Conservation (phyloP, 1,284 basidiomycete genomes). For the Neonothopanus nambi region DNA sequence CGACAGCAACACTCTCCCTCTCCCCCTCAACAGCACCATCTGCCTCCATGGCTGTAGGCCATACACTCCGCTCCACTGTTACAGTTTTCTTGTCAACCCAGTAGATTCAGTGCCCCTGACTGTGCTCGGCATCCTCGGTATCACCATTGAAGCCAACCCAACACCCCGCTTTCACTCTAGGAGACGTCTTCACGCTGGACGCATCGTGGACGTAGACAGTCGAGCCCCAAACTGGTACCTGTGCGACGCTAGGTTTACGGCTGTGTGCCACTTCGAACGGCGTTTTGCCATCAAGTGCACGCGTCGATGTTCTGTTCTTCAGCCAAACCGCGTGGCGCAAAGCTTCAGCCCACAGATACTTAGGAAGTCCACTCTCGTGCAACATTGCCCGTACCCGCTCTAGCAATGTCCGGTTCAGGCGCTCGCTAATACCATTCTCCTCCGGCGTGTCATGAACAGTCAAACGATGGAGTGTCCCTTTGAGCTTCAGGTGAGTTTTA, state of each 20-base stretch:
- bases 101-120: background rate
- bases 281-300: conserved; percentile 19
- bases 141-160: conserved; percentile 33
- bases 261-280: conserved; percentile 22
- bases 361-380: too few relatives aligned
- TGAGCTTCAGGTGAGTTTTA: too few relatives aligned
- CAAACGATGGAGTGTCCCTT: too few relatives aligned
- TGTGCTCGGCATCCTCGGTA: too few relatives aligned
- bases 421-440: conserved; percentile 33
- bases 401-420: conserved; percentile 26
- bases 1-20: too few relatives aligned
- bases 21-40: too few relatives aligned
- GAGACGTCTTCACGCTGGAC: conserved; percentile 22
- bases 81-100: background rate
- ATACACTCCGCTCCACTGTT: background rate
- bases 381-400: conserved; percentile 23
- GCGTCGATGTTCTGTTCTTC: conserved; percentile 27
- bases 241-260: conserved; percentile 19
- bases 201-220: background rate
- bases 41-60: background rate
- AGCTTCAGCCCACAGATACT: too few relatives aligned
- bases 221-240: conserved; percentile 10
- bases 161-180: conserved; percentile 19
- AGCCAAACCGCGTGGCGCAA: conserved; percentile 23
- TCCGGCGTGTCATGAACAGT: too few relatives aligned